These are phyloP conservation scores for Coelastrella sp. DNA, from an alignment of 139 green algal genomes.

Conservation along the genomic window DNA sequence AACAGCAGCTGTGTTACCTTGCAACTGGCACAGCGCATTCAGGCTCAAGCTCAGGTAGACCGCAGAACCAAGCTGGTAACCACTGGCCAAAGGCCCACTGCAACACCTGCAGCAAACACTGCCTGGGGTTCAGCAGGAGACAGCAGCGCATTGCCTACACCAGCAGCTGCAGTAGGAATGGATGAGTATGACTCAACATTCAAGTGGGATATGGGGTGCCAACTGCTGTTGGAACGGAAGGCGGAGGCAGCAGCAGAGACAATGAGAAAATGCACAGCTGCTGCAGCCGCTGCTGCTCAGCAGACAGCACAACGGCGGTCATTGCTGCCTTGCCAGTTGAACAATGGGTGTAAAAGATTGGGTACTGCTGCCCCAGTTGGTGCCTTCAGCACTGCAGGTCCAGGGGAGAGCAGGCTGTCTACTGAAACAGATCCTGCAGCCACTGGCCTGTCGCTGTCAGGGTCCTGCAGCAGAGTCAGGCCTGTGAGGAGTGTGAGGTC, in stretches of 20 bases:
- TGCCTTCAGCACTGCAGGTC: background rate
- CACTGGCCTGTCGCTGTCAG: no score
- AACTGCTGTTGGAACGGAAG: slow-evolving; percentile 9
- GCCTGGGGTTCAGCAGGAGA: background rate
- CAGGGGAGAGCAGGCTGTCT: no score
- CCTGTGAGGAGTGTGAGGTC: background rate
- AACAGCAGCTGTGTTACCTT: background rate
- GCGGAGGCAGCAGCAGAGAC: background rate
- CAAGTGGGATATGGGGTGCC: background rate
- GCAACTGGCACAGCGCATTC: slow-evolving; percentile 1
- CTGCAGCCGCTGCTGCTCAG: slow-evolving; percentile 7
- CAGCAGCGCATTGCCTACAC: background rate
- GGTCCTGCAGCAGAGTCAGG: no score
- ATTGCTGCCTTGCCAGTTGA: background rate
- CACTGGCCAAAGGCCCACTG: no score
- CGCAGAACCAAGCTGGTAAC: background rate
- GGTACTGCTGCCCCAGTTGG: background rate
- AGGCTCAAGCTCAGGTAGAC: background rate
- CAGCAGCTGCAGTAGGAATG: background rate
- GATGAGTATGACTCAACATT: background rate
- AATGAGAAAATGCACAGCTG: background rate
- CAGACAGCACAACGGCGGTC: background rate
- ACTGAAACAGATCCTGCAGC: no score
- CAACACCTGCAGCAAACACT: background rate
- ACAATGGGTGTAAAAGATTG: background rate